Evolutionary conservation across 345 rosid genomes (phyloP).

Genomic region (Acer negundo): DNA sequence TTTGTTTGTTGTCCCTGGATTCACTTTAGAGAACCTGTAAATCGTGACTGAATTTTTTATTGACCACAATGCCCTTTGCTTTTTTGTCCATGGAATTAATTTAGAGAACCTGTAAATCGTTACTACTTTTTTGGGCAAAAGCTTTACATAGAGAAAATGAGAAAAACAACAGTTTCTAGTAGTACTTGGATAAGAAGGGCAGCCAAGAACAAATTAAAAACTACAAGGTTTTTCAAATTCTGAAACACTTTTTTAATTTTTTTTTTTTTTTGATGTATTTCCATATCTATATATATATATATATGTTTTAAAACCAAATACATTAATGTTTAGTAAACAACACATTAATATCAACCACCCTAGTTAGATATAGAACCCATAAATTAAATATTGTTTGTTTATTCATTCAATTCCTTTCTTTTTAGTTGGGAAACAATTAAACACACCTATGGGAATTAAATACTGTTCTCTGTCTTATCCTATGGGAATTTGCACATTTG

Average conservation of each 20-base stretch:
- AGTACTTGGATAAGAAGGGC: neutral
- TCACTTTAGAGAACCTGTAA: too few relatives aligned
- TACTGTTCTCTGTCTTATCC: neutral
- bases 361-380: too few relatives aligned
- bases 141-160: too few relatives aligned
- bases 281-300: too few relatives aligned
- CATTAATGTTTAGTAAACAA: neutral
- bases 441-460: neutral
- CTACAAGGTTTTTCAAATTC: constrained; percentile 17
- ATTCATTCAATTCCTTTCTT: neutral
- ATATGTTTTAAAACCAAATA: neutral
- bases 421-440: neutral
- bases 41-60: too few relatives aligned
- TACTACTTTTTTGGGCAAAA: too few relatives aligned
- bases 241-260: neutral
- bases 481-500: neutral
- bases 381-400: neutral
- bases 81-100: too few relatives aligned
- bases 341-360: too few relatives aligned
- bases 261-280: neutral
- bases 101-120: too few relatives aligned
- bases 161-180: neutral
- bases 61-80: too few relatives aligned
- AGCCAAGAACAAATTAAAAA: neutral
- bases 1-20: too few relatives aligned